A percentile compares a stretch with the other conserved stretches of the same genome.
phyloP scores from a whole-genome alignment of 2,329 filamentous ascomycete genomes.

The Chrysosphaeria jannelii region DNA sequence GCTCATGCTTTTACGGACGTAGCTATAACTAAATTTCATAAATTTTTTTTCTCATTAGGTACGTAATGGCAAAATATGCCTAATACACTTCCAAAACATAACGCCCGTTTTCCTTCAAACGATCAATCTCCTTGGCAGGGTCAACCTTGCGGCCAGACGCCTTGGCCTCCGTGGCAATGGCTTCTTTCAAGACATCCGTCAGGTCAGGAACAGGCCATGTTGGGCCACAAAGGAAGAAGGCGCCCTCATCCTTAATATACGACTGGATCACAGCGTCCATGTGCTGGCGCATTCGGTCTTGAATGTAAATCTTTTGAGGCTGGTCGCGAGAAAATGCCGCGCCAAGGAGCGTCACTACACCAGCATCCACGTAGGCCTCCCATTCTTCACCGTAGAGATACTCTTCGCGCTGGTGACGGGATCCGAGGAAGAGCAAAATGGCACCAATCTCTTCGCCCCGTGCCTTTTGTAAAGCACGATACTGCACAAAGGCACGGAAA shows the following conservation, averaged over 20 bases:
- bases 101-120: conserved; percentile 74
- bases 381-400: conserved; percentile 98
- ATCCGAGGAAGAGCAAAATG: conserved; percentile 87
- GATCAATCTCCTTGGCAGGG: conserved; percentile 73
- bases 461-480: conserved; percentile 93
- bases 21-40: too few species aligned
- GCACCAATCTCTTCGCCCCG: conserved; percentile 84
- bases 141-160: conserved; percentile 51
- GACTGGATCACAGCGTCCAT: conserved; percentile 55
- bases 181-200: conserved; percentile 77
- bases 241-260: conserved; percentile 64
- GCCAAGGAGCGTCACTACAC: conserved; percentile 79
- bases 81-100: conserved; percentile 97
- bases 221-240: conserved; percentile 90
- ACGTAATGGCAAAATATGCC: too few species aligned
- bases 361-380: conserved; percentile 90
- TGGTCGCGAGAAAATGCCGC: conserved; percentile 91
- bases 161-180: conserved; percentile 49
- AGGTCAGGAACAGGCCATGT: conserved; percentile 98
- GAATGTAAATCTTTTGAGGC: conserved; percentile 96
- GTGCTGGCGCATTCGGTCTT: conserved; percentile 86
- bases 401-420: conserved; percentile 89
- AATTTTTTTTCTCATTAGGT: too few species aligned
- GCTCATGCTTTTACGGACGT: too few species aligned
- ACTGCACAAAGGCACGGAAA: conserved; percentile 97